Conservation (phyloP, 1,284 basidiomycete species). For the Coriolopsis trogii region DNA sequence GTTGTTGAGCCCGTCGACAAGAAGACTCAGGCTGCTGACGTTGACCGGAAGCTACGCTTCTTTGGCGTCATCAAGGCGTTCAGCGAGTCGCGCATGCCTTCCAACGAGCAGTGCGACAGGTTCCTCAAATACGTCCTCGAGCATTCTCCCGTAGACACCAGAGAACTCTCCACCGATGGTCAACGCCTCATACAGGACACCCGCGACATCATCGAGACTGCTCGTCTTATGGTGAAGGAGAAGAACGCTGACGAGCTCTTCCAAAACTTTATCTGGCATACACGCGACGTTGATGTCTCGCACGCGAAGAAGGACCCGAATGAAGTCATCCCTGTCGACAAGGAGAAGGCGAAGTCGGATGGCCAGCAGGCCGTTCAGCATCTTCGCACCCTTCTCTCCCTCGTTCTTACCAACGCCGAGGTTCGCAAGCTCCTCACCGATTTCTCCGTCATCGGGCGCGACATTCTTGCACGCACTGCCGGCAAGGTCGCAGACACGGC, state of each 20-base stretch:
- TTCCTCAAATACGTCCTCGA: constrained; percentile 70
- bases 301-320: constrained; percentile 45
- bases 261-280: constrained; percentile 85
- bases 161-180: constrained; percentile 77
- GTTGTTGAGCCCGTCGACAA: constrained; percentile 64
- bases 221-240: constrained; percentile 67
- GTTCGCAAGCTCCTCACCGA: constrained; percentile 89
- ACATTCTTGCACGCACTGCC: constrained; percentile 82
- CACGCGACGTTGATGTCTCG: constrained; percentile 55
- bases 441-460: constrained; percentile 82
- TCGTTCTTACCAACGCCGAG: constrained; percentile 91
- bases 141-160: constrained; percentile 68
- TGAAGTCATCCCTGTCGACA: constrained; percentile 53
- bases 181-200: constrained; percentile 76
- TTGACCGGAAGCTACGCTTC: constrained; percentile 71
- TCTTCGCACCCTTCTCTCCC: constrained; percentile 81
- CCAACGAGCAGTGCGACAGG: constrained; percentile 79
- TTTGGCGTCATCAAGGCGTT: constrained; percentile 83
- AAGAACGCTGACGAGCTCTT: constrained; percentile 92
- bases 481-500: constrained; percentile 73
- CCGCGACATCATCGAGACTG: constrained; percentile 73
- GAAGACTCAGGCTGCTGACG: constrained; percentile 54
- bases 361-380: constrained; percentile 72
- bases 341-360: constrained; percentile 61
- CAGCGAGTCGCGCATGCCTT: constrained; percentile 76